Percentiles rank a stretch among this genome's conserved stretches.
These are phyloP conservation scores for Ricinus communis DNA, from an alignment of 345 rosid genomes.

Conservation along the genomic window DNA sequence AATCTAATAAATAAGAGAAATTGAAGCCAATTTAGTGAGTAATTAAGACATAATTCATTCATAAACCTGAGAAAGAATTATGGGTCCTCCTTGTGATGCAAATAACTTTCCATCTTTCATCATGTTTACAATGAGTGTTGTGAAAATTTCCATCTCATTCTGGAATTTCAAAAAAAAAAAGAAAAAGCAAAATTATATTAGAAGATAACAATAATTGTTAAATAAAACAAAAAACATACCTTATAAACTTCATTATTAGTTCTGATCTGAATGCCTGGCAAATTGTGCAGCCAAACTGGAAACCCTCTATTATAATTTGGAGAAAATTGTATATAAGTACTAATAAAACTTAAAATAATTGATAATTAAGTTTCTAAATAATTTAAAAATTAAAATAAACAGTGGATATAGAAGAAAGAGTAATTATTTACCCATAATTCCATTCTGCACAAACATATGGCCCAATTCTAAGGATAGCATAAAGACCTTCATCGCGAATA, in stretches of 20 bases:
- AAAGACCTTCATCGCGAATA: constrained; percentile 46
- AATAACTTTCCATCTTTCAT: constrained; percentile 16
- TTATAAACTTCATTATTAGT: constrained; percentile 17
- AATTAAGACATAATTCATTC: not conserved
- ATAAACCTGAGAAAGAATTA: constrained; percentile 28
- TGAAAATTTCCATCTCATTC: constrained; percentile 29
- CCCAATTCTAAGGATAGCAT: constrained; percentile 59
- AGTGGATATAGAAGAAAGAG: too few relatives aligned
- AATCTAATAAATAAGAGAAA: not conserved
- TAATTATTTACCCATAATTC: not conserved
- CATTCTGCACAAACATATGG: constrained; percentile 53
- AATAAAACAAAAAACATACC: not conserved
- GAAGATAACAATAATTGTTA: too few relatives aligned
- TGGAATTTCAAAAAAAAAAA: not conserved
- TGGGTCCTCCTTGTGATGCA: constrained; percentile 32
- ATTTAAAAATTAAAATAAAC: too few relatives aligned
- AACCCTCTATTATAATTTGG: constrained; percentile 20
- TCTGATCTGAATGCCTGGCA: constrained; percentile 19
- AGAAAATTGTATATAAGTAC: too few relatives aligned
- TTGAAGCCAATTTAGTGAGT: not conserved
- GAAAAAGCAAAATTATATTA: not conserved
- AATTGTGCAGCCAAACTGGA: constrained; percentile 22
- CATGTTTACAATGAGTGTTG: constrained; percentile 16
- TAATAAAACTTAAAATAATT: too few relatives aligned
- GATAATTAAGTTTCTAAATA: too few relatives aligned